Evolutionary conservation across 441 rosid species (phyloP).

Genomic region (Omphalea diandra): DNA sequence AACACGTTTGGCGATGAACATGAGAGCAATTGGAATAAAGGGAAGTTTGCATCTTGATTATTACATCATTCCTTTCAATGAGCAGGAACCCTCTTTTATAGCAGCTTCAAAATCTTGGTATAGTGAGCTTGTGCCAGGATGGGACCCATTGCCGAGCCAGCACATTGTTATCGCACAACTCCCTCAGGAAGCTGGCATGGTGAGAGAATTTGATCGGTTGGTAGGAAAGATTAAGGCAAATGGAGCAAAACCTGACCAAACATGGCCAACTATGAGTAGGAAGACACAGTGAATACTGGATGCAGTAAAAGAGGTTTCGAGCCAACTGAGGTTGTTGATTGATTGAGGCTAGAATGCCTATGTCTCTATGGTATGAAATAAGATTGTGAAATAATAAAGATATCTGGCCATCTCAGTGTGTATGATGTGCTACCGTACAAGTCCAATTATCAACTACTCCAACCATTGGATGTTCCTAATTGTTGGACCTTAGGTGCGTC

Average conservation of each 20-base stretch:
- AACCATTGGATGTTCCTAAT: too few relatives aligned
- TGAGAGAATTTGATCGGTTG: slow-evolving; percentile 63
- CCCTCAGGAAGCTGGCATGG: slow-evolving; percentile 77
- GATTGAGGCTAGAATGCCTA: not conserved
- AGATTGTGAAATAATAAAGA: too few relatives aligned
- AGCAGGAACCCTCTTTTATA: slow-evolving; percentile 52
- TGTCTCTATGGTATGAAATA: not conserved
- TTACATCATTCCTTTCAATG: slow-evolving; percentile 56
- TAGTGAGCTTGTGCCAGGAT: slow-evolving; percentile 43
- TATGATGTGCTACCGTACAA: too few relatives aligned
- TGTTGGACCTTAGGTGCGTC: too few relatives aligned
- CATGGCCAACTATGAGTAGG: slow-evolving; percentile 64
- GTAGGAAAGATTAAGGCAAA: slow-evolving; percentile 46
- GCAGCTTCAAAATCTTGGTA: slow-evolving; percentile 45
- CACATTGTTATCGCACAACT: slow-evolving; percentile 43
- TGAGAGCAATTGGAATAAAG: slow-evolving; percentile 60
- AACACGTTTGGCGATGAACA: slow-evolving; percentile 59
- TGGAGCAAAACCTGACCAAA: slow-evolving; percentile 58
- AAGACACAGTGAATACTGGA: slow-evolving; percentile 68
- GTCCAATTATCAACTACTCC: too few relatives aligned
- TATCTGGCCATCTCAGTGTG: too few relatives aligned
- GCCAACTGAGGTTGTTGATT: slow-evolving; percentile 41
- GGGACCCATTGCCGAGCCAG: slow-evolving; percentile 40
- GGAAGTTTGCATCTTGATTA: slow-evolving; percentile 60
- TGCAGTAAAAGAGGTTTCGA: slow-evolving; percentile 56